Evolutionary conservation across 2,329 filamentous ascomycete species (phyloP), one percentile per base, ranked within the genome.

Genomic region (Dactylellina parvicollis): DNA sequence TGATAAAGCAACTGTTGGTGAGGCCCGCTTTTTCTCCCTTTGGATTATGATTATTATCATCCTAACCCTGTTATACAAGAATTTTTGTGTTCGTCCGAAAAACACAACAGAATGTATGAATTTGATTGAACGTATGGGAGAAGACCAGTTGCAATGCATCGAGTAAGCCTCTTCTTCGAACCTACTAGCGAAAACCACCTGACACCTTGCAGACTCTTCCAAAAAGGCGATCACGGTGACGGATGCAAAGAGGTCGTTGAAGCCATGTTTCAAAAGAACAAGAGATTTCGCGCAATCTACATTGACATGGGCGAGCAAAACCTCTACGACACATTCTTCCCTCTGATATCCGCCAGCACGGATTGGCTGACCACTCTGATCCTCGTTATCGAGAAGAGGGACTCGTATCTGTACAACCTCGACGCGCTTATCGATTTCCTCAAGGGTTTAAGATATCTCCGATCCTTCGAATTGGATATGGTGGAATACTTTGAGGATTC

Each of bases 251-350:
- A 72, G 40, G 67, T 72, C n/a, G 67, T 72, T 36, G 55, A 65
- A 42, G 67, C 59, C n/a, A 72, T 72, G 46, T 72, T 72, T 28
- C 16, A n/a, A 10, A 65, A 72, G 46, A 72, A 72, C 52, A 65
- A 72, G 14, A 59, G 34, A 24, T 57, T 72, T n/a, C 67, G 67
- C 26, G 67, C 67, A n/a, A 57, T 72, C 3, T 72, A 72, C 34
- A 59, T 72, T 26, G 67, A 72, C 24, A 72, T 72, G 67, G 59
- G 52, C 26, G 67, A 72, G 42, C 28, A 65, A 18, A 65, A 52
- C 34, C 67, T 72, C 67, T 72, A 72, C 49, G 67, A 72, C 22
- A 72, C 49, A 20, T 72, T 72, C 67, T 72, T 72, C 28, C 52
- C 59, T 18, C 67, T 72, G 18, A 72, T 72, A 12, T 52, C 59